These are phyloP conservation scores for Sordariomycetes sp. DNA, from an alignment of 2,329 filamentous ascomycete genomes.

Conservation along the genomic window DNA sequence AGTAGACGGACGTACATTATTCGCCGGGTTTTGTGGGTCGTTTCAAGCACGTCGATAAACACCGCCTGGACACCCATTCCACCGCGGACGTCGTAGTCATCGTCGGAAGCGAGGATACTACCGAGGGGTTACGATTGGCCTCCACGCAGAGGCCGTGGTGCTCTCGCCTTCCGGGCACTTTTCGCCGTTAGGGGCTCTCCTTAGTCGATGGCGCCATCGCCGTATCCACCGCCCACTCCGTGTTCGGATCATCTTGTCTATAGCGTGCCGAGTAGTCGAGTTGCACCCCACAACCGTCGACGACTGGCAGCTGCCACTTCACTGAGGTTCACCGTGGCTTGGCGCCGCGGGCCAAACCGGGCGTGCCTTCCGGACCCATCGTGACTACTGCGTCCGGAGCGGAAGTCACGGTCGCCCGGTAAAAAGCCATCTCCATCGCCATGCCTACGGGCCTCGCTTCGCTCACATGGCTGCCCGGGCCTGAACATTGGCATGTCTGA, in stretches of 20 bases:
- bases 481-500: too few relatives aligned
- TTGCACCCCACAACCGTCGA: too few relatives aligned
- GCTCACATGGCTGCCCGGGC: too few relatives aligned
- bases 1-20: background rate
- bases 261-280: background rate
- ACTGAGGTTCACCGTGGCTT: too few relatives aligned
- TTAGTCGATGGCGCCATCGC: background rate
- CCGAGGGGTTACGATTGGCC: background rate
- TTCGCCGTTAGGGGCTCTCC: background rate
- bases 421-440: too few relatives aligned
- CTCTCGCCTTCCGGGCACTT: background rate
- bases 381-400: too few relatives aligned
- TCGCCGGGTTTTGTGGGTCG: background rate
- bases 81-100: background rate
- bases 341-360: too few relatives aligned
- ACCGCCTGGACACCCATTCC: background rate
- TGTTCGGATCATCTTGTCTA: background rate
- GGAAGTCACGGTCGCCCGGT: too few relatives aligned
- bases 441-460: too few relatives aligned
- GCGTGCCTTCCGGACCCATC: too few relatives aligned
- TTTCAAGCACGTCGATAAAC: background rate
- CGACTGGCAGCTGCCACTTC: too few relatives aligned
- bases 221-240: background rate
- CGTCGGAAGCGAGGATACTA: background rate
- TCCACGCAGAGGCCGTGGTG: background rate